These are phyloP conservation scores for Pichia nanzhaoensis DNA, from an alignment of 805 yeast species.

Conservation along the genomic window DNA sequence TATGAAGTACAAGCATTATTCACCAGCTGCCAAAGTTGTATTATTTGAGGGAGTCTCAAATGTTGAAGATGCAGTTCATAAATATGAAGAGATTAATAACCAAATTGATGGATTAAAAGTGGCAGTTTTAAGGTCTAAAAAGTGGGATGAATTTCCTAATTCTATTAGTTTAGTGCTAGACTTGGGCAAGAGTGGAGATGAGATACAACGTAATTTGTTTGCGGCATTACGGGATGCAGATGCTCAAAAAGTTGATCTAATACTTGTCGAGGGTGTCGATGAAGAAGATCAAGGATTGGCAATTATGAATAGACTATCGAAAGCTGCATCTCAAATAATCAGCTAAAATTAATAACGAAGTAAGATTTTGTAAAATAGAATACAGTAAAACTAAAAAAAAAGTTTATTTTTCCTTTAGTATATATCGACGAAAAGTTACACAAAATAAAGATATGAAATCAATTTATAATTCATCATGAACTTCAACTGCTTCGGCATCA, in stretches of 20 bases:
- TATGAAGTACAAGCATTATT: slow-evolving; percentile 94
- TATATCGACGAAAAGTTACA: background rate
- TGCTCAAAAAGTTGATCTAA: slow-evolving; percentile 49
- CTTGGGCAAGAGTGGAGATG: slow-evolving; percentile 43
- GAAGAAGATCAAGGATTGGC: slow-evolving; percentile 83
- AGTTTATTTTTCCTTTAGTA: background rate
- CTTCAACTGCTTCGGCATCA: slow-evolving; percentile 20
- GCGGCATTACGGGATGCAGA: slow-evolving; percentile 70
- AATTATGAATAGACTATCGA: slow-evolving; percentile 81
- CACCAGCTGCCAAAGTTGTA: slow-evolving; percentile 81
- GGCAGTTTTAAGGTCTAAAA: slow-evolving; percentile 45
- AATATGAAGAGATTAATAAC: slow-evolving; percentile 13
- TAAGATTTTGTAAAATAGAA: background rate
- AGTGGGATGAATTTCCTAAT: slow-evolving; percentile 25
- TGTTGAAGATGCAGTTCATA: slow-evolving; percentile 32
- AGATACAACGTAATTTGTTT: slow-evolving; percentile 73
- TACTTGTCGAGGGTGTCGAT: slow-evolving; percentile 77
- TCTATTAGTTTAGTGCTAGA: slow-evolving; percentile 12
- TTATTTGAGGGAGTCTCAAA: slow-evolving; percentile 49
- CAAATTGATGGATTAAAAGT: slow-evolving; percentile 30
- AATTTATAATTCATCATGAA: slow-evolving; percentile 18
- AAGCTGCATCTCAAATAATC: slow-evolving; percentile 60
- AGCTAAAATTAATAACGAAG: background rate
- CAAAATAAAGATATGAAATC: background rate
- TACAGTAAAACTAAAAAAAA: background rate